phyloP scores from a whole-genome alignment of 106 monocot species.

The Amphibolis antarctica region DNA sequence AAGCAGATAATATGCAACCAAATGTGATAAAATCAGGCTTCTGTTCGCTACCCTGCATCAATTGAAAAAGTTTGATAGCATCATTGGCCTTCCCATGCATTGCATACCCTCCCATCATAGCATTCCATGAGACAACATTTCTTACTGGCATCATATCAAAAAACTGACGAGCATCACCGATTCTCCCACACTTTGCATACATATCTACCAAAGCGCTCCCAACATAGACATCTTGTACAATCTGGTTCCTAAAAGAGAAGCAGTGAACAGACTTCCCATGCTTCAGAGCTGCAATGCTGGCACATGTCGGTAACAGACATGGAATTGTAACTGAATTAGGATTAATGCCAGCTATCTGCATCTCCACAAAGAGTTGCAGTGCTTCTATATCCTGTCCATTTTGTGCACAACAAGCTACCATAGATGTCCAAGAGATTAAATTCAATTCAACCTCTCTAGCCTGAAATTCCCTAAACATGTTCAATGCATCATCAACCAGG shows the following conservation, averaged over 20 bases:
- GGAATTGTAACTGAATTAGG: slow-evolving; percentile 70
- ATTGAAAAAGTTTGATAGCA: slow-evolving; percentile 31
- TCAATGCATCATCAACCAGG: slow-evolving; percentile 32
- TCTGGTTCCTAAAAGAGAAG: slow-evolving; percentile 36
- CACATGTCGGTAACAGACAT: slow-evolving; percentile 65
- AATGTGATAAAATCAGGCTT: slow-evolving; percentile 57
- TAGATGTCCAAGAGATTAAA: slow-evolving; percentile 82
- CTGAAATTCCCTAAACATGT: slow-evolving; percentile 32
- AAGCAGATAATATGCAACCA: slow-evolving; percentile 53
- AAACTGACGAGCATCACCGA: slow-evolving; percentile 35
- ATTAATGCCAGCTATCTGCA: slow-evolving; percentile 38
- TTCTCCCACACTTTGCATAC: slow-evolving; percentile 76
- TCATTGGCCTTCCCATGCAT: slow-evolving; percentile 64
- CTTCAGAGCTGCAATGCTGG: slow-evolving; percentile 53
- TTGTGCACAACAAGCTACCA: slow-evolving; percentile 59
- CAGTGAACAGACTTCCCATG: slow-evolving; percentile 62
- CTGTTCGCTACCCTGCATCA: slow-evolving; percentile 32
- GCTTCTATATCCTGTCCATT: slow-evolving; percentile 66
- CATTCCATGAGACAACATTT: slow-evolving; percentile 74
- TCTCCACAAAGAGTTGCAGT: slow-evolving; percentile 55
- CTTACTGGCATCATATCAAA: slow-evolving; percentile 41
- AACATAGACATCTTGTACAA: slow-evolving; percentile 43
- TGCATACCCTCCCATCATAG: slow-evolving; percentile 64
- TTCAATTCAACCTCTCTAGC: slow-evolving; percentile 27
- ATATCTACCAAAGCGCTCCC: slow-evolving; percentile 58